Evolutionary conservation across 2,329 filamentous ascomycete genomes (phyloP).

Genomic region (Sphaerulina populicola): DNA sequence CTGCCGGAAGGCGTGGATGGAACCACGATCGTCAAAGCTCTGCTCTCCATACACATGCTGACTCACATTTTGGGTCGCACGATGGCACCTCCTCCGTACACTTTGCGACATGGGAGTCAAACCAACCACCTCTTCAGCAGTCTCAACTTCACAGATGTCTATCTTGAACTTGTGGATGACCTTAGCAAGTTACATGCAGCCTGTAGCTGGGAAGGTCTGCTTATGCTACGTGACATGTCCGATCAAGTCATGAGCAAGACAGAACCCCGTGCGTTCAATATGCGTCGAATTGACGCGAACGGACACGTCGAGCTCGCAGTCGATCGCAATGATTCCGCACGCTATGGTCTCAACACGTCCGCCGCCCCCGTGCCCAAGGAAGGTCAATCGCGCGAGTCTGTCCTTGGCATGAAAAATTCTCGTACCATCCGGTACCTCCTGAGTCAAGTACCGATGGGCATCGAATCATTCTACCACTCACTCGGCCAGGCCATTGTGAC

Average conservation of each 20-base stretch:
- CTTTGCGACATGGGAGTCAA: slow-evolving; percentile 39
- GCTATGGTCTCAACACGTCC: slow-evolving; percentile 2
- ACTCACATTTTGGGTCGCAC: slow-evolving; percentile 56
- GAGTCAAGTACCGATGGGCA: slow-evolving; percentile 66
- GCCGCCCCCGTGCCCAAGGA: slow-evolving; percentile 7
- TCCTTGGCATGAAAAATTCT: slow-evolving; percentile 60
- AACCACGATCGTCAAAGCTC: slow-evolving; percentile 68
- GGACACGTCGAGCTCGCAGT: slow-evolving; percentile 24
- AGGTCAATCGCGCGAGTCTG: slow-evolving; percentile 12
- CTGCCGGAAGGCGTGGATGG: slow-evolving; percentile 44
- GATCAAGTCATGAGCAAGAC: slow-evolving; percentile 52
- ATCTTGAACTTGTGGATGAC: slow-evolving; percentile 61
- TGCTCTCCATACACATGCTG: slow-evolving; percentile 68
- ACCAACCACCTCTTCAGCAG: slow-evolving; percentile 62
- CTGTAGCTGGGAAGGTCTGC: slow-evolving; percentile 76
- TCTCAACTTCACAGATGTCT: slow-evolving; percentile 79
- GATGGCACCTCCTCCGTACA: slow-evolving; percentile 25
- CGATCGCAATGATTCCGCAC: slow-evolving; percentile 11
- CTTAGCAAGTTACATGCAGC: slow-evolving; percentile 71
- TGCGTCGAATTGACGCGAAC: slow-evolving; percentile 26
- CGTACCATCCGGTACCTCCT: slow-evolving; percentile 68
- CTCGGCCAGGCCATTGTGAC: slow-evolving; percentile 73
- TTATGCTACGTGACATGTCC: slow-evolving; percentile 65
- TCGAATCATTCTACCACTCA: slow-evolving; percentile 78
- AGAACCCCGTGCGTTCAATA: slow-evolving; percentile 32